Conservation (phyloP, 2,329 filamentous ascomycete genomes). For the Fusarium sp. region DNA sequence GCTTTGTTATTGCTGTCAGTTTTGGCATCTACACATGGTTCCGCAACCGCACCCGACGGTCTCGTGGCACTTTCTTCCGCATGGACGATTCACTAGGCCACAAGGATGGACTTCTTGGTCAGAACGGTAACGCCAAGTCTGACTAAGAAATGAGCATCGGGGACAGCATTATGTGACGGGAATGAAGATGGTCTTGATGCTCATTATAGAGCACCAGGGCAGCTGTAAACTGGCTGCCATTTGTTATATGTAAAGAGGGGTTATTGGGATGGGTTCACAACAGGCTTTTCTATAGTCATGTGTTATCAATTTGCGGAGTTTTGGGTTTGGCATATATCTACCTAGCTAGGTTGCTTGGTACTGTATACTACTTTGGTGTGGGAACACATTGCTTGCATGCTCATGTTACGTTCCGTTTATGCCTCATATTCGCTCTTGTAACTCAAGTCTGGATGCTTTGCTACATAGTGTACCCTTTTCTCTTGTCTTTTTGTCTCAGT, state of each 20-base stretch:
- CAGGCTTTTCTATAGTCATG: conserved; percentile 11
- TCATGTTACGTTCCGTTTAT: conserved; percentile 16
- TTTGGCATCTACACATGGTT: conserved; percentile 63
- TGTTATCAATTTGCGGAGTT: conserved; percentile 40
- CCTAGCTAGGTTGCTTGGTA: conserved; percentile 20
- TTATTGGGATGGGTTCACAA: conserved; percentile 18
- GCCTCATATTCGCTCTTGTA: no score
- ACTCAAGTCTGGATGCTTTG: background rate
- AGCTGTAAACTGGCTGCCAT: background rate
- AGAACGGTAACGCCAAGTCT: conserved; percentile 49
- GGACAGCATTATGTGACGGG: background rate
- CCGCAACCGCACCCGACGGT: conserved; percentile 62
- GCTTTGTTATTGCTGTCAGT: conserved; percentile 65
- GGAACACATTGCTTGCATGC: conserved; percentile 28
- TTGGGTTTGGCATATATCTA: conserved; percentile 34
- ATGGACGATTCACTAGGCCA: conserved; percentile 66
- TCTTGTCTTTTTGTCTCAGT: conserved; percentile 3
- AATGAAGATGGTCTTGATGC: background rate
- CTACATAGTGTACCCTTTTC: conserved; percentile 1
- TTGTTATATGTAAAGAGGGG: conserved; percentile 10
- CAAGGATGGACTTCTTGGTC: conserved; percentile 72
- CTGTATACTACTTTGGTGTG: conserved; percentile 31
- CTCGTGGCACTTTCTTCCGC: conserved; percentile 67
- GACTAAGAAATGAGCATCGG: conserved; percentile 39
- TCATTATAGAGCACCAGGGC: background rate